These are phyloP conservation scores for Pascua sp. DNA, from an alignment of 1,284 basidiomycete genomes.

Conservation along the genomic window DNA sequence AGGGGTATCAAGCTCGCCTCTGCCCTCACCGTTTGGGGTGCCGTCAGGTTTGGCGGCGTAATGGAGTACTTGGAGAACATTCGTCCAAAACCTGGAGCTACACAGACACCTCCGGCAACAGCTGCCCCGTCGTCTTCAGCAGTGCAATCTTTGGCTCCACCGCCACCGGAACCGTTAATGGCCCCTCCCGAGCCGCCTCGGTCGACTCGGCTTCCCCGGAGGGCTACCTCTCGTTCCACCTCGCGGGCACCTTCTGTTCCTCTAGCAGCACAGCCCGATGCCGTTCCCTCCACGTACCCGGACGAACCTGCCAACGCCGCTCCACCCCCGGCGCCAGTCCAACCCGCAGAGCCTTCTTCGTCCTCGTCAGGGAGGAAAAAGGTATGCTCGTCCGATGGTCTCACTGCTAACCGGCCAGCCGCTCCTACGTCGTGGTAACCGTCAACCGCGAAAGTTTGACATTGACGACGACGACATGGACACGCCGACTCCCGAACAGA, in stretches of 20 bases:
- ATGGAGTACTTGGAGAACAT: slow-evolving; percentile 18
- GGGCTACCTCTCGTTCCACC: background rate
- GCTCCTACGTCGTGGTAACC: slow-evolving; percentile 27
- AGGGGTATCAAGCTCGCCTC: slow-evolving; percentile 20
- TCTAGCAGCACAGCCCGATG: slow-evolving; percentile 11
- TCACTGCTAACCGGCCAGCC: slow-evolving; percentile 13
- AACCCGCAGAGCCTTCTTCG: background rate
- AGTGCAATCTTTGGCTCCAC: too few relatives aligned
- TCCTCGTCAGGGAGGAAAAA: background rate
- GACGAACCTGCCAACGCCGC: slow-evolving; percentile 19
- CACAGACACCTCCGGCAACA: too few relatives aligned
- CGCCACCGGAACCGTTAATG: too few relatives aligned
- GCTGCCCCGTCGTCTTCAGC: too few relatives aligned
- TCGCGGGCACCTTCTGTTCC: slow-evolving; percentile 3
- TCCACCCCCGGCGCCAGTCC: background rate
- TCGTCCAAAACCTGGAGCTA: background rate
- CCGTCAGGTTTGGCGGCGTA: slow-evolving; percentile 23
- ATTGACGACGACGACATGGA: slow-evolving; percentile 17
- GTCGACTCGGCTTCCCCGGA: too few relatives aligned
- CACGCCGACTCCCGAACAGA: background rate
- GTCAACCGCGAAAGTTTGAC: slow-evolving; percentile 16
- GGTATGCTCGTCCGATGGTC: background rate
- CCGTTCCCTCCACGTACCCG: slow-evolving; percentile 36
- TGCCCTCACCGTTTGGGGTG: slow-evolving; percentile 34
- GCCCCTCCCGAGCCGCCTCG: too few relatives aligned